phyloP scores from a whole-genome alignment of 192 early-diverging fungal genomes.

The Mortierella alpina region DNA sequence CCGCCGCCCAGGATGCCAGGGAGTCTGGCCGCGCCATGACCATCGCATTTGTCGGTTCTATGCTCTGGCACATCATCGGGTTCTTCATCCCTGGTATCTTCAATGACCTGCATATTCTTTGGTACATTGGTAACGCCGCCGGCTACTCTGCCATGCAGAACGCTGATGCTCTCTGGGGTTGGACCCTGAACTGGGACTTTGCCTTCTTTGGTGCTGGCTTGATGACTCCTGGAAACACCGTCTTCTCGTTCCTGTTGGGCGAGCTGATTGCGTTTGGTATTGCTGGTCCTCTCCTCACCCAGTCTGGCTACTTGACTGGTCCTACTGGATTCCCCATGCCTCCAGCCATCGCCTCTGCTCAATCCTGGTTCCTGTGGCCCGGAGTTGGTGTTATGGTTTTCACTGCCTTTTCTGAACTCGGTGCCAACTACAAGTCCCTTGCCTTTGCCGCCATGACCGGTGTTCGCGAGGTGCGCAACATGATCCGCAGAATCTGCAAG shows the following conservation, averaged over 20 bases:
- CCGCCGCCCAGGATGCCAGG: conserved; percentile 60
- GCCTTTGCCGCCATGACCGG: conserved; percentile 57
- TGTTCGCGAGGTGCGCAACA: conserved; percentile 11
- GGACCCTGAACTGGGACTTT: conserved; percentile 61
- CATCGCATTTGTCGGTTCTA: conserved; percentile 52
- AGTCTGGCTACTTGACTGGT: conserved; percentile 45
- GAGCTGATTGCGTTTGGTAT: conserved; percentile 67
- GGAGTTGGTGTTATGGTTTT: conserved; percentile 75
- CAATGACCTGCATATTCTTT: conserved; percentile 55
- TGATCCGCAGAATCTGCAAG: conserved; percentile 27
- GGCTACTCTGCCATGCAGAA: conserved; percentile 55
- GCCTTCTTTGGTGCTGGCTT: conserved; percentile 75
- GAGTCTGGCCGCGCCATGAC: conserved; percentile 64
- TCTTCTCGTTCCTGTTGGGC: conserved; percentile 65
- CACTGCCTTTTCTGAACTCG: conserved; percentile 70
- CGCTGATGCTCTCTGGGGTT: conserved; percentile 62
- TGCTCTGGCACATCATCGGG: conserved; percentile 63
- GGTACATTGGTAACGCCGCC: conserved; percentile 61
- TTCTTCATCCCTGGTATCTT: conserved; percentile 61
- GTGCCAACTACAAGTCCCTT: conserved; percentile 58
- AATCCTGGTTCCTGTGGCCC: conserved; percentile 78
- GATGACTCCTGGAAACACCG: conserved; percentile 66
- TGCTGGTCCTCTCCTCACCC: conserved; percentile 67
- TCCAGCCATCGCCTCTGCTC: conserved; percentile 55
- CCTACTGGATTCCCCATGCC: conserved; percentile 39